These are phyloP conservation scores for Elsinoe perseae DNA, from an alignment of 2,329 filamentous ascomycete species.

Conservation along the genomic window DNA sequence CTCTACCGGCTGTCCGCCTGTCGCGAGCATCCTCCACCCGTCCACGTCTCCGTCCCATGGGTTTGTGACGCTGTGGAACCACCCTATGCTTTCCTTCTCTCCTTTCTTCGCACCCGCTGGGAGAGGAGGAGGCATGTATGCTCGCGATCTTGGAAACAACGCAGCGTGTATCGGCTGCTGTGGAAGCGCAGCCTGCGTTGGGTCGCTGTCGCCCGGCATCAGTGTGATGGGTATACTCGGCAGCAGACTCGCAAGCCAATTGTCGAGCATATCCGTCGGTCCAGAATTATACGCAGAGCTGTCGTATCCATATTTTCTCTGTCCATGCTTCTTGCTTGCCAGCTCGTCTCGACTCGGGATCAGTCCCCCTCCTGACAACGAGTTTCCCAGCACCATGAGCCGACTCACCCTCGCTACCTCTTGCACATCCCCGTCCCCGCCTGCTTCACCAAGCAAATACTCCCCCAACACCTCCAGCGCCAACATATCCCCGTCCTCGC, in stretches of 20 bases:
- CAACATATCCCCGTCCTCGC: slow-evolving; percentile 64
- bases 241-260: slow-evolving; percentile 70
- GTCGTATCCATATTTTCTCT: slow-evolving; percentile 93
- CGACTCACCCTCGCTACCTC: slow-evolving; percentile 64
- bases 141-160: slow-evolving; percentile 71
- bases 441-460: slow-evolving; percentile 76
- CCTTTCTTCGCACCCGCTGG: slow-evolving; percentile 21
- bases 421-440: slow-evolving; percentile 53
- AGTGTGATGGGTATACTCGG: slow-evolving; percentile 83
- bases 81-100: slow-evolving; percentile 44
- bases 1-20: slow-evolving; percentile 84
- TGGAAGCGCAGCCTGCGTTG: slow-evolving; percentile 80
- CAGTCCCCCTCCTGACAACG: slow-evolving; percentile 50
- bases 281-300: slow-evolving; percentile 77
- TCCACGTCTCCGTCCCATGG: slow-evolving; percentile 87
- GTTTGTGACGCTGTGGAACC: slow-evolving; percentile 86
- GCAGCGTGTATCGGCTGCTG: slow-evolving; percentile 90
- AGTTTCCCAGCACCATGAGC: slow-evolving; percentile 87
- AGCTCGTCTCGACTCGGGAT: slow-evolving; percentile 42
- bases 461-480: slow-evolving; percentile 72
- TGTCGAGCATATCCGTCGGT: slow-evolving; percentile 76
- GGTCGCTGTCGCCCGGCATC: slow-evolving; percentile 75
- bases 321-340: slow-evolving; percentile 35
- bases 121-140: slow-evolving; percentile 52
- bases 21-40: slow-evolving; percentile 80